phyloP scores from a whole-genome alignment of 805 yeast genomes.

The Wickerhamiella bombiphila region DNA sequence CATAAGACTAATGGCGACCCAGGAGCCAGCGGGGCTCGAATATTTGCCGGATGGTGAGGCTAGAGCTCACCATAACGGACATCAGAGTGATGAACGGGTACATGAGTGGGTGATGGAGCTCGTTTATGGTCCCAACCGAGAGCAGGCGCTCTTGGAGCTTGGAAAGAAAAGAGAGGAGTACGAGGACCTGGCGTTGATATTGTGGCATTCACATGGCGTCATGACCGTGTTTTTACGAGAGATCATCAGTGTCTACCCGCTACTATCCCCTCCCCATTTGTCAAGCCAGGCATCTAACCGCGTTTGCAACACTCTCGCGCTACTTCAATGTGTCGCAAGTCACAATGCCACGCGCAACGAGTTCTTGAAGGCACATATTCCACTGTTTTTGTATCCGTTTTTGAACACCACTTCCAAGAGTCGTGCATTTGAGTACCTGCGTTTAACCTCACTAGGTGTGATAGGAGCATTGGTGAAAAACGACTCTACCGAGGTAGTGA shows the following conservation, averaged over 20 bases:
- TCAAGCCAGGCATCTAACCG: slow-evolving; percentile 80
- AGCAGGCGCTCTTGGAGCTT: slow-evolving; percentile 78
- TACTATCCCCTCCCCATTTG: slow-evolving; percentile 71
- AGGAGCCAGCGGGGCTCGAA: not conserved
- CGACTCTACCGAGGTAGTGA: slow-evolving; percentile 89
- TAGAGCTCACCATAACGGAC: slow-evolving; percentile 18
- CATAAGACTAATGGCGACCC: not conserved
- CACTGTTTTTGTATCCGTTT: slow-evolving; percentile 85
- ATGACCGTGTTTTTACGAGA: slow-evolving; percentile 86
- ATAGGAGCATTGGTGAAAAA: slow-evolving; percentile 94
- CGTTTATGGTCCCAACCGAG: slow-evolving; percentile 80
- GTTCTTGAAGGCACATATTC: slow-evolving; percentile 80
- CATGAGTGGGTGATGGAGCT: slow-evolving; percentile 82
- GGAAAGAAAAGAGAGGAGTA: slow-evolving; percentile 92
- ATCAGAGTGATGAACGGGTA: slow-evolving; percentile 25
- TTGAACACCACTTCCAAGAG: slow-evolving; percentile 83
- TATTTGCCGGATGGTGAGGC: slow-evolving; percentile 9
- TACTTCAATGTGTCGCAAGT: slow-evolving; percentile 92
- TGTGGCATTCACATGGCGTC: slow-evolving; percentile 95
- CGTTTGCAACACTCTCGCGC: slow-evolving; percentile 89
- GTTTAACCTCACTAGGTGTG: slow-evolving; percentile 88
- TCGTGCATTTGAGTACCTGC: slow-evolving; percentile 82
- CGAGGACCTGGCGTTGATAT: slow-evolving; percentile 79
- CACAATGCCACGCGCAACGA: slow-evolving; percentile 79
- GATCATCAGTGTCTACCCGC: slow-evolving; percentile 79